Evolutionary conservation across 225 moss, liverwort and hornwort genomes (phyloP).

Genomic region (Bryoerythrophyllum caledonicum): DNA sequence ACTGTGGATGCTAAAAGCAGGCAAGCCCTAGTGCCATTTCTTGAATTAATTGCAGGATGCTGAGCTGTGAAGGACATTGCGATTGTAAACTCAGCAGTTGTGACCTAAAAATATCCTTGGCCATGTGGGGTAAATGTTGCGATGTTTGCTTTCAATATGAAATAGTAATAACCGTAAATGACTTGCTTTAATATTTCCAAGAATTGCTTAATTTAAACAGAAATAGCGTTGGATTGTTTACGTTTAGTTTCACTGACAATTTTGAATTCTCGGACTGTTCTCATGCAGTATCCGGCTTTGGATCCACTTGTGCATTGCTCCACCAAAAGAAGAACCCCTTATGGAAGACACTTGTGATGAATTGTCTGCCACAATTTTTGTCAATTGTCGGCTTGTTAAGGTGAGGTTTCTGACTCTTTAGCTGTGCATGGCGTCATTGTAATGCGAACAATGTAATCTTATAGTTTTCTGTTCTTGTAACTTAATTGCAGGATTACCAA

Average conservation of each 20-base stretch:
- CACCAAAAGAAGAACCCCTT: conserved; percentile 63
- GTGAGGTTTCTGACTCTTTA: conserved; percentile 32
- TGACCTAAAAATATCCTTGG: conserved; percentile 1
- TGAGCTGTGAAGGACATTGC: conserved; percentile 10
- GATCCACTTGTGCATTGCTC: conserved; percentile 92
- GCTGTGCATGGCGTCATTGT: neutral
- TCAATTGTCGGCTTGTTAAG: conserved; percentile 94
- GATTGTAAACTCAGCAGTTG: conserved; percentile 12
- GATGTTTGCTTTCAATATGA: conserved; percentile 8
- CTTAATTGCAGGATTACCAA: conserved; percentile 73
- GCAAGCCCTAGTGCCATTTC: conserved; percentile 32
- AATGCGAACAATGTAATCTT: neutral
- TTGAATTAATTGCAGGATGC: conserved; percentile 13
- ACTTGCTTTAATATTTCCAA: neutral
- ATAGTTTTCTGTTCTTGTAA: neutral
- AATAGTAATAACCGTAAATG: neutral
- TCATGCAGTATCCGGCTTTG: conserved; percentile 77
- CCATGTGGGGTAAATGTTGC: conserved; percentile 7
- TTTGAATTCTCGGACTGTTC: conserved; percentile 1
- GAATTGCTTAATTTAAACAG: neutral
- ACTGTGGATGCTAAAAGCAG: conserved; percentile 93
- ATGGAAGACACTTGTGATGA: conserved; percentile 73
- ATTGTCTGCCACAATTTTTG: conserved; percentile 68
- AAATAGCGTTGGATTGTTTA: conserved; percentile 11
- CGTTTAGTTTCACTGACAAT: conserved; percentile 4